Evolutionary conservation across 2,329 filamentous ascomycete species (phyloP), one percentile per base, ranked within the genome.

Genomic region (Penicillium capsulatum): DNA sequence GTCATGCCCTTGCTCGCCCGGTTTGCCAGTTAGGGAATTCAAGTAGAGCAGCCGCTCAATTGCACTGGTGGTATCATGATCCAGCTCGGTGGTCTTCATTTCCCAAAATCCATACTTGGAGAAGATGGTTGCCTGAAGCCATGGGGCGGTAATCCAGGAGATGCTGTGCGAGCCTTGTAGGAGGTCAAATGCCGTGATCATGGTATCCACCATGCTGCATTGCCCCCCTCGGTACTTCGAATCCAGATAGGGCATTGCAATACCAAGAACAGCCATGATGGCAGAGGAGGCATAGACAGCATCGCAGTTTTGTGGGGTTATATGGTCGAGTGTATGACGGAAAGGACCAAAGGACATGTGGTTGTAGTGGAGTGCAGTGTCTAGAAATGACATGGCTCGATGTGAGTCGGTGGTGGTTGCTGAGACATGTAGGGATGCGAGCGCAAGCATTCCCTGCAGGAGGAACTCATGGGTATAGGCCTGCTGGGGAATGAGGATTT

Each of bases 41-140:
- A 42, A 17, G 10, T 22, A 13, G 8, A 22, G 17, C 8, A 42
- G 11, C 16, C 31, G 15, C 1, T 27, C 13, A 4, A 42, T 26
- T 2, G 39, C 30, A 29, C 11, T 17, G 3, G 16, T 26, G 13
- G 20, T 26, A 5, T 30, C 24, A 2, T 15, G 29, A 15, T 33
- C 39, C 10, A 42, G 34, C 0, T 10, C 1, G 2, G 29, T 13
- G 4, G 29, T 34, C 14, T 24, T 7, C 36, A 38, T 38, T 1
- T 37, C 16, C 26, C 22, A 33, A 13, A 36, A 36, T 13, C 34
- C 20, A 13, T 32, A 42, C 17, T 37, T 37, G 16, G 10, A 37
- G n/a, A 37, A 42, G 4, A 42, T 34, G 34, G n/a, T 34, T 4
- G 14, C 13, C n/a, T 31, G 34, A 10, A 26, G 34, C 39, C 39